Evolutionary conservation across 2,329 filamentous ascomycete species (phyloP).

Genomic region (Aspergillus sp.): DNA sequence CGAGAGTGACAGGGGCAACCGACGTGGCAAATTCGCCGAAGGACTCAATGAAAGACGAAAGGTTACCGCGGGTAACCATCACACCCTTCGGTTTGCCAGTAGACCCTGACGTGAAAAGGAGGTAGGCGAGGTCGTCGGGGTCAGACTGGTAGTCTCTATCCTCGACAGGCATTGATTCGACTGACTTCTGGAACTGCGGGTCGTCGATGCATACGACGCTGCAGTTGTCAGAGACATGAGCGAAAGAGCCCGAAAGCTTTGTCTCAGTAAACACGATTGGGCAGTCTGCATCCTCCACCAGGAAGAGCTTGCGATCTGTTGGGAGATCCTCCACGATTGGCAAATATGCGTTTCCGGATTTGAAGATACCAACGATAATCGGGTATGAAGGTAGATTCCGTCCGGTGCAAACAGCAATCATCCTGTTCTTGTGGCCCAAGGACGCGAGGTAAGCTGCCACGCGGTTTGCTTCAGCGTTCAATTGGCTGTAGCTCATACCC

Average conservation of each 20-base stretch:
- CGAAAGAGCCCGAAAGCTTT: conserved; percentile 16
- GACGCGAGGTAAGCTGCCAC: conserved; percentile 25
- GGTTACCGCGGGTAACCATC: conserved; percentile 71
- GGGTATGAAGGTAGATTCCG: conserved; percentile 28
- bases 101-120: conserved; percentile 92
- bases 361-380: conserved; percentile 32
- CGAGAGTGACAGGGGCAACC: conserved; percentile 22
- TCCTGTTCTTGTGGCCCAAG: conserved; percentile 20
- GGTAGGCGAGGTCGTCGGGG: conserved; percentile 26
- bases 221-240: conserved; percentile 18
- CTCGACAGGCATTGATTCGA: conserved; percentile 16
- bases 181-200: conserved; percentile 12
- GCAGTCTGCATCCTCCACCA: conserved; percentile 27
- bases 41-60: conserved; percentile 30
- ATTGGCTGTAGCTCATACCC: conserved; percentile 23
- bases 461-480: conserved; percentile 23
- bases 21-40: conserved; percentile 24
- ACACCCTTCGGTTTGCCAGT: conserved; percentile 96
- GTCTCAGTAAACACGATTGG: conserved; percentile 29
- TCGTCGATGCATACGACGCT: conserved; percentile 23
- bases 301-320: conserved; percentile 27
- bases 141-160: conserved; percentile 14
- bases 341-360: conserved; percentile 35
- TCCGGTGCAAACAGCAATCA: conserved; percentile 29
- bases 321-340: conserved; percentile 34